phyloP scores from a whole-genome alignment of 768 basidiomycete genomes.

The Rhodotorula paludigena region DNA sequence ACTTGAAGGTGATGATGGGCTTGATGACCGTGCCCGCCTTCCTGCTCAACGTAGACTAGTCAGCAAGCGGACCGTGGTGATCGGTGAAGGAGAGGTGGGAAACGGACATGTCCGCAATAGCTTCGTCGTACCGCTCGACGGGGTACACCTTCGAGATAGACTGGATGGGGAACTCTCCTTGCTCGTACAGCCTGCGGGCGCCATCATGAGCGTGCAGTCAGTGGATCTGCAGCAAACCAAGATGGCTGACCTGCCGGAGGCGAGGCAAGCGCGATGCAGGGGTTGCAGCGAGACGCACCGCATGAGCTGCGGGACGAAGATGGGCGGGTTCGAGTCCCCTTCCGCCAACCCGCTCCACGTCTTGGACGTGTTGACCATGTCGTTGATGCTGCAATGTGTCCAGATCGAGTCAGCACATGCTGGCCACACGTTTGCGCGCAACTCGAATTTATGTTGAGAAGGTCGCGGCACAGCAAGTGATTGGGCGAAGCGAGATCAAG shows the following conservation, averaged over 20 bases:
- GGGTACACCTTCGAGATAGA: constrained; percentile 38
- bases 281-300: constrained; percentile 39
- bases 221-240: no score
- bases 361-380: constrained; percentile 18
- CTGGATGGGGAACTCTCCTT: constrained; percentile 44
- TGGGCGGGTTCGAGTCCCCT: constrained; percentile 38
- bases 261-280: constrained; percentile 15
- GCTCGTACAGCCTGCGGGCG: constrained; percentile 22
- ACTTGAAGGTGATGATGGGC: constrained; percentile 35
- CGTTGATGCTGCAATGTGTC: constrained; percentile 30
- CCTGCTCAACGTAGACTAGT: constrained; percentile 1
- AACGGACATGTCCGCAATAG: constrained; percentile 38
- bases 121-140: constrained; percentile 41
- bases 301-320: neutral
- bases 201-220: neutral
- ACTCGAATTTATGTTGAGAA: no score
- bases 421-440: no score
- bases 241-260: no score
- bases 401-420: no score
- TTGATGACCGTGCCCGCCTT: constrained; percentile 40
- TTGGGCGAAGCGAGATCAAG: neutral
- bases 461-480: no score
- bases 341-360: constrained; percentile 29
- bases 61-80: neutral
- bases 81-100: neutral